Percentiles rank a stretch among this genome's conserved stretches.
Evolutionary conservation across 2,329 filamentous ascomycete genomes (phyloP).

Genomic region (Diplocarpon rosae): DNA sequence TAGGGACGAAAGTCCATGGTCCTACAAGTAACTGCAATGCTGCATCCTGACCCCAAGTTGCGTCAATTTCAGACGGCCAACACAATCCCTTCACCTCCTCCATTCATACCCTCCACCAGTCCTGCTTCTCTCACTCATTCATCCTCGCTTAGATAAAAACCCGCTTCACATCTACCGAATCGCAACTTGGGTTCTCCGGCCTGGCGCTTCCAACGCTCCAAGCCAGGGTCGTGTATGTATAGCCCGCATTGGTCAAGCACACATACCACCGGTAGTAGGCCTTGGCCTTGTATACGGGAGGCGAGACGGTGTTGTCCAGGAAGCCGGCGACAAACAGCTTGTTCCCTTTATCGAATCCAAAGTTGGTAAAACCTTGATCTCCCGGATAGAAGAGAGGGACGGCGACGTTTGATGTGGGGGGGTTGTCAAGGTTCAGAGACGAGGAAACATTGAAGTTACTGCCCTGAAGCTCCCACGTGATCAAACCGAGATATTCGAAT

Average conservation of each 20-base stretch:
- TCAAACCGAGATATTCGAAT: constrained; percentile 15
- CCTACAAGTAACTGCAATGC: no score
- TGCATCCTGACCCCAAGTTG: no score
- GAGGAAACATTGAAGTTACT: constrained; percentile 26
- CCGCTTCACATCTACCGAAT: constrained; percentile 32
- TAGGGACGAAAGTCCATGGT: no score
- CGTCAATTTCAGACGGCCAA: no score
- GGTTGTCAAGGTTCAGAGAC: constrained; percentile 28
- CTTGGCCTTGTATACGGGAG: constrained; percentile 18
- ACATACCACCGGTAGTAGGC: constrained; percentile 32
- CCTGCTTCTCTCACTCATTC: neutral
- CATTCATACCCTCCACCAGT: no score
- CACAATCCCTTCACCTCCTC: neutral
- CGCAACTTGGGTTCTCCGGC: constrained; percentile 36
- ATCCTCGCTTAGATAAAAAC: constrained; percentile 5
- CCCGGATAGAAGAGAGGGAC: constrained; percentile 30
- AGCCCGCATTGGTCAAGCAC: constrained; percentile 33
- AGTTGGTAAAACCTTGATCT: constrained; percentile 12
- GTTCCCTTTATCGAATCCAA: constrained; percentile 32
- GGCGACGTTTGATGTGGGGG: constrained; percentile 32
- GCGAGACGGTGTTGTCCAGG: constrained; percentile 30
- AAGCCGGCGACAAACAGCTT: constrained; percentile 31
- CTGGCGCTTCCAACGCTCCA: constrained; percentile 31
- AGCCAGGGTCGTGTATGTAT: constrained; percentile 33
- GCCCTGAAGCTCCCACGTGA: constrained; percentile 19